These are phyloP conservation scores for Pleurotus tuber-regium DNA, from an alignment of 768 basidiomycete genomes.

Conservation along the genomic window DNA sequence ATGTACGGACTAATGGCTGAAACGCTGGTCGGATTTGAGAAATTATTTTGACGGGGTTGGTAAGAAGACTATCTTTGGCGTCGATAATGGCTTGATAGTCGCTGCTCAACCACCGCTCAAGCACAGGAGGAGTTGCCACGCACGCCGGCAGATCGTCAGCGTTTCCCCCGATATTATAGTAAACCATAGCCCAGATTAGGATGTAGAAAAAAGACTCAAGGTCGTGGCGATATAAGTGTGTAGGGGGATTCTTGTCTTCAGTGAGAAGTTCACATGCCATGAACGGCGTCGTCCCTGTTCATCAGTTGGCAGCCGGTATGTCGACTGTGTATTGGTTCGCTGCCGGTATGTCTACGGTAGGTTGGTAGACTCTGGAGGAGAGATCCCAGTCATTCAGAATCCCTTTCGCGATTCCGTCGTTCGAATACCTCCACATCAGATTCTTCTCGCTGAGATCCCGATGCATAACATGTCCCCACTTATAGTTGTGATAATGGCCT, in stretches of 20 bases:
- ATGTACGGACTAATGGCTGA: background rate
- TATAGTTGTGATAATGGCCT: constrained; percentile 27
- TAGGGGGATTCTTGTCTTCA: constrained; percentile 8
- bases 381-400: constrained; percentile 30
- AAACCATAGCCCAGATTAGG: constrained; percentile 12
- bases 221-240: constrained; percentile 29
- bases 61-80: background rate
- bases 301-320: background rate
- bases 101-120: background rate
- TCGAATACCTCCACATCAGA: constrained; percentile 21
- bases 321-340: constrained; percentile 6
- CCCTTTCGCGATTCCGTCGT: constrained; percentile 11
- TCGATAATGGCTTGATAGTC: background rate
- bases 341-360: constrained; percentile 3
- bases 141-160: background rate
- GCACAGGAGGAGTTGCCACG: background rate
- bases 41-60: background rate
- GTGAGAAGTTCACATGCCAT: constrained; percentile 28
- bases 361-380: background rate
- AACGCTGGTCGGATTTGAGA: background rate
- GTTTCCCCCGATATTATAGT: background rate
- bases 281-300: constrained; percentile 27
- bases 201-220: constrained; percentile 31
- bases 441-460: constrained; percentile 28
- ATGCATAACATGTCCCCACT: constrained; percentile 20